Percentiles rank a stretch among this genome's conserved stretches.
Evolutionary conservation across 345 rosid species (phyloP).

Genomic region (Euphorbia lathyris): DNA sequence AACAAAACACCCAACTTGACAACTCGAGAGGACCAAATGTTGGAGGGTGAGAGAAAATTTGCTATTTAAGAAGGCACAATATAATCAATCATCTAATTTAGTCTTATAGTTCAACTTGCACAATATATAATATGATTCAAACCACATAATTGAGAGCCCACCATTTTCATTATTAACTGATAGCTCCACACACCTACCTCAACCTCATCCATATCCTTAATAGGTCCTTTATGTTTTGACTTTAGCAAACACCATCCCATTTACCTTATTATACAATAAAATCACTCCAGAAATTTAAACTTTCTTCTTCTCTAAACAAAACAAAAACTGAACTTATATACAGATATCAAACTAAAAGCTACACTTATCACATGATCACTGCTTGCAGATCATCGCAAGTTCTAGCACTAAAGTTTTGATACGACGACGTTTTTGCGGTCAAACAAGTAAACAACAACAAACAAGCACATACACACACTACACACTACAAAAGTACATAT

Average conservation of each 20-base stretch:
- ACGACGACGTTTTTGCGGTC: background rate
- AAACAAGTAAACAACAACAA: too few relatives aligned
- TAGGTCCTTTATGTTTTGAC: slow-evolving; percentile 1
- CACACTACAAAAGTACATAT: background rate
- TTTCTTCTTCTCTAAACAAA: too few relatives aligned
- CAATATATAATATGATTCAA: background rate
- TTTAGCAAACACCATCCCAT: slow-evolving; percentile 11
- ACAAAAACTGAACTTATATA: background rate
- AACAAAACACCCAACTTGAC: too few relatives aligned
- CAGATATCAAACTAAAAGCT: background rate
- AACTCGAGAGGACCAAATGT: too few relatives aligned
- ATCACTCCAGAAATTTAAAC: background rate
- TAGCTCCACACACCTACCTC: slow-evolving; percentile 6
- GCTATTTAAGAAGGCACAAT: background rate
- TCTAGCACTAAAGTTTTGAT: background rate
- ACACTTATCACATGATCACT: background rate
- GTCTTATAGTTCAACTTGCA: background rate
- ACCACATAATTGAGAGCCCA: background rate
- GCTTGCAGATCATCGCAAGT: background rate
- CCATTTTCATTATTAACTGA: background rate
- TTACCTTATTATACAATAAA: background rate
- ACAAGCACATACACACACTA: background rate
- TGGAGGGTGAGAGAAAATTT: too few relatives aligned
- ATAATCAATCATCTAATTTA: background rate
- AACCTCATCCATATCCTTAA: background rate